Conservation (phyloP, 2,329 filamentous ascomycete genomes). For the Tolypocladium guangdongense region DNA sequence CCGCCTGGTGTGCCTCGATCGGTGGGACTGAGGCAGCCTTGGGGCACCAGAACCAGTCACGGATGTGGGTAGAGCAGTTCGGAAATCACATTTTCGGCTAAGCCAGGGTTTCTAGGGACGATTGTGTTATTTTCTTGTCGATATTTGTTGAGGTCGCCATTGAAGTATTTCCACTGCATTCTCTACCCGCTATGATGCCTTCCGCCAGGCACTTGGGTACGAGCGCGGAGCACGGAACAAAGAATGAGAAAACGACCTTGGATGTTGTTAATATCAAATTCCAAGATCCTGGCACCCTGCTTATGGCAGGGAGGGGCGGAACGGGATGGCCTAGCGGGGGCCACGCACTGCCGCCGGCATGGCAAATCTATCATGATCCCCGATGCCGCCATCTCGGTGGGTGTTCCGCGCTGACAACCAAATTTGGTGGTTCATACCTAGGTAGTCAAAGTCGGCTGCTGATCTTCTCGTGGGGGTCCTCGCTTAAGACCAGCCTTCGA, state of each 20-base stretch:
- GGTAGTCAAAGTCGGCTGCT: too few species aligned
- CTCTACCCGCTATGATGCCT: too few species aligned
- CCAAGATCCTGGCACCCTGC: not conserved
- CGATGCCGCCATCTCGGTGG: not conserved
- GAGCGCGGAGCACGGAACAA: not conserved
- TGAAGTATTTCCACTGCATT: not conserved
- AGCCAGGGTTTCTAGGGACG: not conserved
- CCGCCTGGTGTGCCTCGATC: not conserved
- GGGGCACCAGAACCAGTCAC: not conserved
- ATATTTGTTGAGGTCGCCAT: not conserved
- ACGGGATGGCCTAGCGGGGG: too few species aligned
- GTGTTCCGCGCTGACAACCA: too few species aligned
- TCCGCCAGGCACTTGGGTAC: not conserved
- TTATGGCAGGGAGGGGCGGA: not conserved
- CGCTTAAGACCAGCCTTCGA: not conserved
- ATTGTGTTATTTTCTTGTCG: too few species aligned
- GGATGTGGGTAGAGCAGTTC: not conserved
- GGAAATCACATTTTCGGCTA: not conserved
- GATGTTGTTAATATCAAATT: not conserved
- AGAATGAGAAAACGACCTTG: not conserved
- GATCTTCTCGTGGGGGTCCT: too few species aligned
- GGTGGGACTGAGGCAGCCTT: not conserved
- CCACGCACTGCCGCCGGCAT: not conserved
- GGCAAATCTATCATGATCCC: not conserved
- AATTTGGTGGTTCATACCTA: too few species aligned